A percentile compares a stretch with the other conserved stretches of the same genome.
Conservation (phyloP, 345 rosid genomes). For the Aurinia saxatilis region DNA sequence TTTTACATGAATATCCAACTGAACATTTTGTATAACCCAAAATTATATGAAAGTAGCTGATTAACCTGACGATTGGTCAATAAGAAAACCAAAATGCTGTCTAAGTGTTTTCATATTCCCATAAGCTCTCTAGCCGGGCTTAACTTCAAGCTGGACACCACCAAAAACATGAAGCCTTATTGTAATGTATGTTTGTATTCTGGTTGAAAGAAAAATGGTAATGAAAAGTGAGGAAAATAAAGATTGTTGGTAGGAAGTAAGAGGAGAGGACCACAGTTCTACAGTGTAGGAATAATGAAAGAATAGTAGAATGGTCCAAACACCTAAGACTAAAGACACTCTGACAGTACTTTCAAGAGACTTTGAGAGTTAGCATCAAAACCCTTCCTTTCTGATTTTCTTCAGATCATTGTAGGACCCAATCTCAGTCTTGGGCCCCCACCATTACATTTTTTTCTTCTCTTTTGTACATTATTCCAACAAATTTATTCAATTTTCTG, state of each 20-base stretch:
- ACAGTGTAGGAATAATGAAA: conserved; percentile 7
- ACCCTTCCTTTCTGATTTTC: conserved; percentile 9
- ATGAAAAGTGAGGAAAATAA: neutral
- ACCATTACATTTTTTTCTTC: neutral
- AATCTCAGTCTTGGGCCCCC: neutral
- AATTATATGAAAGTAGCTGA: neutral
- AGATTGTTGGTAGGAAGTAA: conserved; percentile 9
- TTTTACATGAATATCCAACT: conserved; percentile 86
- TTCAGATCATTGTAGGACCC: conserved; percentile 8
- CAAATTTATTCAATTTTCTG: neutral
- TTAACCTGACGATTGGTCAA: neutral
- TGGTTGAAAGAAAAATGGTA: neutral
- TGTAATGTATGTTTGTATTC: neutral
- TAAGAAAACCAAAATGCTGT: neutral
- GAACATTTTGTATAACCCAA: conserved; percentile 73
- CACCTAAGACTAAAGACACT: conserved; percentile 5
- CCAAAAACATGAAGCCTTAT: neutral
- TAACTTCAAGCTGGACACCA: neutral
- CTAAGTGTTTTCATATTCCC: neutral
- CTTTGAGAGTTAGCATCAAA: conserved; percentile 19
- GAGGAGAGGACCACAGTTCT: conserved; percentile 4
- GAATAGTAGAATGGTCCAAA: conserved; percentile 18
- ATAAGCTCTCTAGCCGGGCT: neutral
- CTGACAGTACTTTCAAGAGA: conserved; percentile 20
- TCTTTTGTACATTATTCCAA: neutral